Evolutionary conservation across 768 basidiomycete species (phyloP).

Genomic region (Russula abietina): DNA sequence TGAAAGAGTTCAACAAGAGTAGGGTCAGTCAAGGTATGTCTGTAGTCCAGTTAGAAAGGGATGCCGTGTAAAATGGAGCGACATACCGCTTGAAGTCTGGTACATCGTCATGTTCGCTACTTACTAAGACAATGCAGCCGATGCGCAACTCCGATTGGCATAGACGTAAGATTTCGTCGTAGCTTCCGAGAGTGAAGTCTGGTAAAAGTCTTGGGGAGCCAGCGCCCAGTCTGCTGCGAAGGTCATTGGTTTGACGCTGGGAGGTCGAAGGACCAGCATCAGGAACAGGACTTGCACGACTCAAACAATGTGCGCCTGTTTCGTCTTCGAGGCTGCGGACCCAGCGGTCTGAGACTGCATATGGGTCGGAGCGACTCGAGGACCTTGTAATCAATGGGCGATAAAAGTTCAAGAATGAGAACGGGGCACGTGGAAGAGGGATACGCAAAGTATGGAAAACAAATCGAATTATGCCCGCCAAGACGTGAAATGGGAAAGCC

Average conservation of each 20-base stretch:
- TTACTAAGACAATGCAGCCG: constrained; percentile 76
- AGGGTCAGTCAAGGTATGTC: constrained; percentile 70
- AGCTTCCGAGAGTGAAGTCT: constrained; percentile 74
- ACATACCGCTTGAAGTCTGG: constrained; percentile 76
- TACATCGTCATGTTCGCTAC: constrained; percentile 87
- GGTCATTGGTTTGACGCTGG: constrained; percentile 32
- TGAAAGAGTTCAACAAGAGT: constrained; percentile 60
- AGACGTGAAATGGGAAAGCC: constrained; percentile 52
- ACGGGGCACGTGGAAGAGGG: constrained; percentile 49
- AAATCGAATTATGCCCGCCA: constrained; percentile 57
- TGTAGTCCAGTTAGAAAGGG: constrained; percentile 29
- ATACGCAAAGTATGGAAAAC: constrained; percentile 62
- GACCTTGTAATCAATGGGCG: constrained; percentile 31
- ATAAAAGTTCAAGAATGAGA: constrained; percentile 45
- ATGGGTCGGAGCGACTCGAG: constrained; percentile 37
- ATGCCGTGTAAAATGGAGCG: background rate
- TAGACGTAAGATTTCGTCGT: constrained; percentile 68
- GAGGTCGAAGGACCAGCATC: constrained; percentile 42
- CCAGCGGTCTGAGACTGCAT: constrained; percentile 67
- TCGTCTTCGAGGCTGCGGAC: constrained; percentile 78
- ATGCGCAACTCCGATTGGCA: constrained; percentile 70
- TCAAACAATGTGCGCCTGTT: constrained; percentile 65
- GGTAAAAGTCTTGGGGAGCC: constrained; percentile 54
- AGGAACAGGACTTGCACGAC: constrained; percentile 34
- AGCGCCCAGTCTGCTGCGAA: constrained; percentile 26